phyloP scores from a whole-genome alignment of 2,329 filamentous ascomycete species.

The Tolypocladium cylindrosporum region DNA sequence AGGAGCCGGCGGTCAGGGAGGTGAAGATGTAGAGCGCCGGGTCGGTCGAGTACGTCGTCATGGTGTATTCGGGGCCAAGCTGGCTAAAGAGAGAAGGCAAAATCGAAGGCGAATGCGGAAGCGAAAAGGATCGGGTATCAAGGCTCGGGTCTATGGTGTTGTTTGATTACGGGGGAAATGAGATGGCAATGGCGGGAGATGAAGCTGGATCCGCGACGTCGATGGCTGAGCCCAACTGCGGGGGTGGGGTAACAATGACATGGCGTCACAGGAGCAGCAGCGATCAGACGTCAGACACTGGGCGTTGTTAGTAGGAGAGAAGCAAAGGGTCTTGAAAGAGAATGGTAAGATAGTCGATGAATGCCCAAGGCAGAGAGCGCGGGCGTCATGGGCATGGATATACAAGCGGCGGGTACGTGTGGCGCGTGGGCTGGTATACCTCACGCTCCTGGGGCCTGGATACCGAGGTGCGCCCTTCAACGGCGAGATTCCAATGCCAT shows the following conservation, averaged over 20 bases:
- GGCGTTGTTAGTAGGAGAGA: background rate
- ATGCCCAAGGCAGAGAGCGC: too few species aligned
- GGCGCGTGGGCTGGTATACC: too few species aligned
- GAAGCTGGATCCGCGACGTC: background rate
- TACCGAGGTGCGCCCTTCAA: background rate
- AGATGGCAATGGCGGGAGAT: background rate
- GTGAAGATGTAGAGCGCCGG: conserved; percentile 88
- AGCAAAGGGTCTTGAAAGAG: background rate
- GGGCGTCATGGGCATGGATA: too few species aligned
- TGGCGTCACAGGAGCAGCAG: background rate
- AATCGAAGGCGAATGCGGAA: background rate
- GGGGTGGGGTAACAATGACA: conserved; percentile 5
- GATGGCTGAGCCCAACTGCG: conserved; percentile 4
- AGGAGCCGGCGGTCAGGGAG: conserved; percentile 88
- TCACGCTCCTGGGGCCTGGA: background rate
- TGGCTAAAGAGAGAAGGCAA: background rate
- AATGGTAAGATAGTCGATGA: too few species aligned
- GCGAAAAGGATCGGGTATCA: background rate
- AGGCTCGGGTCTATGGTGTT: background rate
- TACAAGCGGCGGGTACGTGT: too few species aligned
- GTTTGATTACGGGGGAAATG: background rate
- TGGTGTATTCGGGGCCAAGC: conserved; percentile 8
- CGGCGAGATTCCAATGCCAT: background rate
- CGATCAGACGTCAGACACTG: background rate
- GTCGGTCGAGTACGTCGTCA: conserved; percentile 45